Conservation (phyloP, 441 rosid genomes). For the Breynia disticha region DNA sequence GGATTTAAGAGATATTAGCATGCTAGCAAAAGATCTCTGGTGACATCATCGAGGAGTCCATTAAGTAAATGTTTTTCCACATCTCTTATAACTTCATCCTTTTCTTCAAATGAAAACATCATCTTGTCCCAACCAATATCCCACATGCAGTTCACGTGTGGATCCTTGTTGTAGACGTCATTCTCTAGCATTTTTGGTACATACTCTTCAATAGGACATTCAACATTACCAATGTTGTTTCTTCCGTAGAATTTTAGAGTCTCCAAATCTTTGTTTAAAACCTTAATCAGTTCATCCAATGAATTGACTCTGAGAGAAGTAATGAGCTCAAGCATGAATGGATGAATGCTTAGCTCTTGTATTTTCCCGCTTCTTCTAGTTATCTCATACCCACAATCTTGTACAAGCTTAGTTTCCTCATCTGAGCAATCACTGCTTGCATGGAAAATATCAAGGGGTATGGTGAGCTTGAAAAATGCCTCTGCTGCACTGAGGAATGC, state of each 20-base stretch:
- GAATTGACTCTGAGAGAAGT: slow-evolving; percentile 28
- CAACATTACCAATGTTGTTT: slow-evolving; percentile 19
- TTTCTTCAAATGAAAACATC: slow-evolving; percentile 39
- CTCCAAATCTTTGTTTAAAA: slow-evolving; percentile 42
- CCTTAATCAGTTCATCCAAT: slow-evolving; percentile 55
- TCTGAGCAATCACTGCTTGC: slow-evolving; percentile 19
- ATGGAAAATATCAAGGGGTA: slow-evolving; percentile 30
- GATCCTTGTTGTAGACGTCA: slow-evolving; percentile 43
- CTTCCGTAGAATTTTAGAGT: slow-evolving; percentile 47
- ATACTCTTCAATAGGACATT: slow-evolving; percentile 41
- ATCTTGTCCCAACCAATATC: slow-evolving; percentile 61
- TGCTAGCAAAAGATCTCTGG: slow-evolving; percentile 32
- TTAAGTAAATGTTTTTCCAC: slow-evolving; percentile 48
- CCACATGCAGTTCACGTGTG: slow-evolving; percentile 77
- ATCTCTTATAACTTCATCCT: slow-evolving; percentile 52
- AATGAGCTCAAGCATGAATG: slow-evolving; percentile 32
- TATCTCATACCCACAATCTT: slow-evolving; percentile 74
- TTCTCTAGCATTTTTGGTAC: slow-evolving; percentile 53
- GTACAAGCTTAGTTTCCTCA: slow-evolving; percentile 41
- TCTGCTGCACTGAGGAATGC: slow-evolving; percentile 62
- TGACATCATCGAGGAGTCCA: slow-evolving; percentile 48
- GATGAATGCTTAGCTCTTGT: slow-evolving; percentile 60
- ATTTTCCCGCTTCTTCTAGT: slow-evolving; percentile 69
- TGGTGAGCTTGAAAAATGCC: slow-evolving; percentile 64
- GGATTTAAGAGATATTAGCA: too few species aligned